These are phyloP conservation scores for Trypanosoma cruzi DNA, from an alignment of 208 protist species.

Conservation along the genomic window DNA sequence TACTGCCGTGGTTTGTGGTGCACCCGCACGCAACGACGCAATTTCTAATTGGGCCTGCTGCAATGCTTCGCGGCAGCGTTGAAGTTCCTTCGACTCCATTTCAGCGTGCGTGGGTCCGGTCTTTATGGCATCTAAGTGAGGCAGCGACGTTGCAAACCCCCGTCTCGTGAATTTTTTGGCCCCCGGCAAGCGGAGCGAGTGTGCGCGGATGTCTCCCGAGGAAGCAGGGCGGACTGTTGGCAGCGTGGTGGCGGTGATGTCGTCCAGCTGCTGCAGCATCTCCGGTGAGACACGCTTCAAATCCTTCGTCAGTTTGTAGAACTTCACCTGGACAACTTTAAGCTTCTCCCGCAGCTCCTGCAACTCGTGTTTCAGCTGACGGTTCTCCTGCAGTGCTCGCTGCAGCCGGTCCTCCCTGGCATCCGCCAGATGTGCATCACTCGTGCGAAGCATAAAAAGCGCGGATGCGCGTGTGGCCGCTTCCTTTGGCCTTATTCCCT, in stretches of 20 bases:
- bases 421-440: conserved; percentile 20
- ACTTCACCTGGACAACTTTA: conserved; percentile 69
- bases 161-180: background rate
- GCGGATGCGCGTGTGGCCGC: background rate
- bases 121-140: background rate
- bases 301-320: conserved; percentile 67
- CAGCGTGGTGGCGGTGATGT: conserved; percentile 1
- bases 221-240: background rate
- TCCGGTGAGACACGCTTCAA: conserved; percentile 33
- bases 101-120: conserved; percentile 1
- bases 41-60: conserved; percentile 48
- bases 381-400: conserved; percentile 69
- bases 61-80: conserved; percentile 44
- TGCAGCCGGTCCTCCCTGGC: conserved; percentile 67
- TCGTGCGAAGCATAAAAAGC: conserved; percentile 11
- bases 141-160: background rate
- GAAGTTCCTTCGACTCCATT: conserved; percentile 27
- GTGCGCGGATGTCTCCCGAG: background rate
- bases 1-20: background rate
- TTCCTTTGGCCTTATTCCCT: background rate
- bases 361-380: conserved; percentile 54
- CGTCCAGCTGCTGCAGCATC: conserved; percentile 5
- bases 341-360: conserved; percentile 69
- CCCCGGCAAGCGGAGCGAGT: background rate
- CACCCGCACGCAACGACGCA: conserved; percentile 33